These are phyloP conservation scores for Fusarium longipes DNA, from an alignment of 2,329 filamentous ascomycete genomes.

Conservation along the genomic window DNA sequence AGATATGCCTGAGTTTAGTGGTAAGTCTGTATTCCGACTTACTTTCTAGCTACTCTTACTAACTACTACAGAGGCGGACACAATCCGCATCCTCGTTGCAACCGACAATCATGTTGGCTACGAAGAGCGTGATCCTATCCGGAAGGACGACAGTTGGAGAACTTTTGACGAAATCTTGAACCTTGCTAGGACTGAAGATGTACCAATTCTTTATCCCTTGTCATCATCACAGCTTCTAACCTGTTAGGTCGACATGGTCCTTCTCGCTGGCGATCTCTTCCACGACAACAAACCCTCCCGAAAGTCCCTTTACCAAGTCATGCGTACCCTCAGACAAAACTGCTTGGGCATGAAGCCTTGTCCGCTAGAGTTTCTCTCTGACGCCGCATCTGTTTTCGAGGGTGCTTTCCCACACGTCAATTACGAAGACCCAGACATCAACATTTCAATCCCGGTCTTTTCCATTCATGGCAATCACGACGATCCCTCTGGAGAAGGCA, in stretches of 20 bases:
- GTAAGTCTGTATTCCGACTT: constrained; percentile 23
- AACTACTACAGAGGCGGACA: constrained; percentile 71
- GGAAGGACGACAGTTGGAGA: constrained; percentile 97
- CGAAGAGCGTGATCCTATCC: constrained; percentile 89
- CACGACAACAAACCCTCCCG: constrained; percentile 98
- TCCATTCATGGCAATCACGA: constrained; percentile 99
- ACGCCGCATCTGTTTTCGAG: constrained; percentile 90
- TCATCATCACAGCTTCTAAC: not conserved
- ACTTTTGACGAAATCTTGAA: constrained; percentile 96
- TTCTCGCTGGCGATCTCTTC: constrained; percentile 94
- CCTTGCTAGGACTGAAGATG: constrained; percentile 85
- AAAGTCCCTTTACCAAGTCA: constrained; percentile 96
- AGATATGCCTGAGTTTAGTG: constrained; percentile 49
- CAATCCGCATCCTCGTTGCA: constrained; percentile 91
- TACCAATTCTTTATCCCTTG: constrained; percentile 42
- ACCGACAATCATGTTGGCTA: constrained; percentile 99
- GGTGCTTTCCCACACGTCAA: constrained; percentile 94
- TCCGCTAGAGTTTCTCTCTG: constrained; percentile 92
- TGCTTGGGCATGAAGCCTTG: constrained; percentile 96
- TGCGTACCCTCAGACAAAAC: constrained; percentile 92
- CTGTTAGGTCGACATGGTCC: constrained; percentile 86
- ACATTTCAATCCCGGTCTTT: constrained; percentile 96
- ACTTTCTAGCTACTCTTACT: not conserved
- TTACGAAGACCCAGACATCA: constrained; percentile 97
- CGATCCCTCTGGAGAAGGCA: constrained; percentile 95